Base-by-base conservation (phyloP, 2,329 filamentous ascomycete species). In the Scedosporium minutisporum region DNA sequence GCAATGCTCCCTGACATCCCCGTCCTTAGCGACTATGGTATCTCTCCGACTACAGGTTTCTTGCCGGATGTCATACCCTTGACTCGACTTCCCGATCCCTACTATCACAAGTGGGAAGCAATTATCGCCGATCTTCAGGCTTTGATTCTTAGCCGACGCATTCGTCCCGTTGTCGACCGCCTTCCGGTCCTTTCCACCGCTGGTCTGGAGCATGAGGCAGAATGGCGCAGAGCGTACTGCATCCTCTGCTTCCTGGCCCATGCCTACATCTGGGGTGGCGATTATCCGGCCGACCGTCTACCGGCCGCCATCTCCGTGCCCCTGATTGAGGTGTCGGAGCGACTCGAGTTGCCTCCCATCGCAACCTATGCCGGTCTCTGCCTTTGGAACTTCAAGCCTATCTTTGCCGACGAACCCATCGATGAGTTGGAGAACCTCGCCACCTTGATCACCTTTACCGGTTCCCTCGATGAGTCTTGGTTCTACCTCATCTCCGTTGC, bases 401-500 rank as follows among this genome's bases (percentile, higher is more conserved):
- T 97, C 62, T 97, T 97, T 71, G 77, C 86, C 64, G 85, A 91
- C 65, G 93, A 97, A 73, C 83, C 84, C 42, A 85, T 95, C 63
- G 91, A 96, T 70, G 86, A 86, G 66, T 82, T 97, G 57, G 88
- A 95, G 70, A 97, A 99, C 69, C 82, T 99, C 63, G 87, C 91
- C 48, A 95, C 91, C 2, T 81, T 97, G 65, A 86, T 87, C 69
- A 97, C 95, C 16, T 96, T 97, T 71, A 97, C 95, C 16, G 95
- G 95, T 60, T 93, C 92, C 6, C 80, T 96, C 62, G 95, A 99
- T 72, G 95, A 99, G 77, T 96, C 95, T 65, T 99, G 95, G 95
- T 99, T 99, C 73, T 99, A 97, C 73, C 82, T 99, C 12, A 86
- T 97, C 61, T 97, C 92, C 0, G 90, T 97, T 3, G 95, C 93